Evolutionary conservation across 345 rosid genomes (phyloP), one percentile per base, ranked within the genome.

Genomic region (Pugionium dolabratum): DNA sequence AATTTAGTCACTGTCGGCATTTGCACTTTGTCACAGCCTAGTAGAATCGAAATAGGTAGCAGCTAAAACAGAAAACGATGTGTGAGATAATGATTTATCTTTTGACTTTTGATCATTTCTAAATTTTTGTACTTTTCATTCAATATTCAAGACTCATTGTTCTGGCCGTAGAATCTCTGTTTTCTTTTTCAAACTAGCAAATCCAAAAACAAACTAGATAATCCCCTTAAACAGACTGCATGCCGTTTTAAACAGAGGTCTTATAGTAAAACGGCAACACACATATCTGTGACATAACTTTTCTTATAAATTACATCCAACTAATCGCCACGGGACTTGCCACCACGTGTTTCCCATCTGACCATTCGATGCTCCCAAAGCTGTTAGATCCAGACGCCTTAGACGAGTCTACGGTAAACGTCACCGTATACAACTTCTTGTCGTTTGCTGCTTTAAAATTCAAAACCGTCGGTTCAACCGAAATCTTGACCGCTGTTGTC

Each of bases 301-400:
- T 54, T 48, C 4, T 26, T 11, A 47, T 9, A 61, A 67, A 48
- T 68, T 67, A 67, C 76, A n/a, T 63, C 97, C 98, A 90, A 73
- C 74, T 86, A 74, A 93, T 56, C 2, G 86, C 96, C 52, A 93
- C 79, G n/a, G 98, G 94, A 67, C 97, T 93, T 4, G 79, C 83
- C 10, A 90, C 98, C 46, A 67, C 72, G 72, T 79, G 82, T 58
- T 76, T 81, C 62, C 89, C 97, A 71, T 90, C 96, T 4, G 90
- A 73, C 98, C 98, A 93, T 68, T 78, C 82, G 32, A 90, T 67
- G 6, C 79, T 76, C 8, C 82, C 91, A 40, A 87, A 87, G 70
- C 67, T 76, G n/a, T 76, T 74, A 7, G 81, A 72, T 47, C 58
- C 75, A 0, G 81, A 3, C 3, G 86, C 71, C 76, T 67, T 71